Evolutionary conservation across 1,284 basidiomycete genomes (phyloP).

Genomic region (Hypsizygus ulmarius): DNA sequence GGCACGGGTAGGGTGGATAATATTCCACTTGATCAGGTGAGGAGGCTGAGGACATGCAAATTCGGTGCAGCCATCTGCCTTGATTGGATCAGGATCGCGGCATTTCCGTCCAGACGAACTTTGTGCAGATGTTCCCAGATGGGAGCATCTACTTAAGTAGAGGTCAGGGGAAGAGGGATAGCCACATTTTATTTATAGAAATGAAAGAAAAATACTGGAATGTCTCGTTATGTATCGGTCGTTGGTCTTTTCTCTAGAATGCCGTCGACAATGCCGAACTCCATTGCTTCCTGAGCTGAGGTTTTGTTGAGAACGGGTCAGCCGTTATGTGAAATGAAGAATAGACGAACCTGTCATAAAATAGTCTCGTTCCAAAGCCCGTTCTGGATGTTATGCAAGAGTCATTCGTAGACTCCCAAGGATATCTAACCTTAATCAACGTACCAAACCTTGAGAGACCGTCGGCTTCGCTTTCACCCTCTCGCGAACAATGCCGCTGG

Average conservation of each 20-base stretch:
- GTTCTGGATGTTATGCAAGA: constrained; percentile 48
- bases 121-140: constrained; percentile 8
- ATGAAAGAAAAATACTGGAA: background rate
- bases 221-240: constrained; percentile 15
- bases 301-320: constrained; percentile 24
- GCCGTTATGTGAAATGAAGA: constrained; percentile 12
- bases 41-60: background rate
- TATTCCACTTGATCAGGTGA: background rate
- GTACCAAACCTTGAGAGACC: constrained; percentile 78
- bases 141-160: background rate
- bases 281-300: constrained; percentile 78
- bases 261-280: constrained; percentile 89
- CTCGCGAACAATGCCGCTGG: constrained; percentile 70
- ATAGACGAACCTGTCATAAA: constrained; percentile 78
- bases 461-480: constrained; percentile 60
- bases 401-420: constrained; percentile 7
- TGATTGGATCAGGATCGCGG: constrained; percentile 1
- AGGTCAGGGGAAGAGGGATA: constrained; percentile 2
- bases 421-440: constrained; percentile 29
- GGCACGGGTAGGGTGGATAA: too few relatives aligned
- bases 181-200: constrained; percentile 3
- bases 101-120: background rate
- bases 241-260: constrained; percentile 74
- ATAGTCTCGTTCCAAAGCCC: constrained; percentile 88
- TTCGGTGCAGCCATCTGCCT: background rate